Percentiles rank a stretch among this genome's conserved stretches.
Conservation (phyloP, 768 basidiomycete species). For the Kwoniella dendrophila region DNA sequence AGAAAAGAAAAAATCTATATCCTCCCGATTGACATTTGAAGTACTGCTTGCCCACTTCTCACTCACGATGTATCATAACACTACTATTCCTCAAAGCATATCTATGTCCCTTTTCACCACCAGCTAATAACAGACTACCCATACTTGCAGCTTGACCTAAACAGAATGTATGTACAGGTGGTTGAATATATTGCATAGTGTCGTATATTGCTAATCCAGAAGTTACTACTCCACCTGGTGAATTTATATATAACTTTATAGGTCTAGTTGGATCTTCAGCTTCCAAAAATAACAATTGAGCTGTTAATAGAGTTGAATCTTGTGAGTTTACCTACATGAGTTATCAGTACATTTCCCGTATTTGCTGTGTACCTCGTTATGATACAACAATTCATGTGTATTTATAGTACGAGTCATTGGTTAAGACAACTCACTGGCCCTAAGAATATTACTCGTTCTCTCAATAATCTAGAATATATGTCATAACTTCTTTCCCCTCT, state of each 20-base stretch:
- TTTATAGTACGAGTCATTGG: too few relatives aligned
- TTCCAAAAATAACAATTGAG: slow-evolving; percentile 92
- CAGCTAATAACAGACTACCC: slow-evolving; percentile 89
- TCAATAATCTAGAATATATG: slow-evolving; percentile 88
- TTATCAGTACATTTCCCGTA: too few relatives aligned
- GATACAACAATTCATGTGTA: too few relatives aligned
- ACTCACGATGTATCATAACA: slow-evolving; percentile 97
- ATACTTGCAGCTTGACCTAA: slow-evolving; percentile 94
- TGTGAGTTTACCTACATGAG: slow-evolving; percentile 74
- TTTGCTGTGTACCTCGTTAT: too few relatives aligned
- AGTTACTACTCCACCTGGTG: slow-evolving; percentile 92
- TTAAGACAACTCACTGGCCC: slow-evolving; percentile 69
- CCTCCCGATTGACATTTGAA: too few relatives aligned
- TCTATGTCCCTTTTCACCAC: slow-evolving; percentile 86
- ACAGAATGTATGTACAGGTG: slow-evolving; percentile 95
- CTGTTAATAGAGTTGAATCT: slow-evolving; percentile 84
- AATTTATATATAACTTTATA: slow-evolving; percentile 96
- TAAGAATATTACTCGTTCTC: slow-evolving; percentile 94
- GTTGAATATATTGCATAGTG: slow-evolving; percentile 92
- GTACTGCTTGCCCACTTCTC: too few relatives aligned
- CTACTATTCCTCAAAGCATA: slow-evolving; percentile 90
- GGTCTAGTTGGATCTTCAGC: slow-evolving; percentile 93
- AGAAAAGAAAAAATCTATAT: too few relatives aligned
- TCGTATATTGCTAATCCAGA: slow-evolving; percentile 97
- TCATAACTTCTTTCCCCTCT: slow-evolving; percentile 65